phyloP scores from a whole-genome alignment of 2,329 filamentous ascomycete species.

The Pleomassaria siparia region DNA sequence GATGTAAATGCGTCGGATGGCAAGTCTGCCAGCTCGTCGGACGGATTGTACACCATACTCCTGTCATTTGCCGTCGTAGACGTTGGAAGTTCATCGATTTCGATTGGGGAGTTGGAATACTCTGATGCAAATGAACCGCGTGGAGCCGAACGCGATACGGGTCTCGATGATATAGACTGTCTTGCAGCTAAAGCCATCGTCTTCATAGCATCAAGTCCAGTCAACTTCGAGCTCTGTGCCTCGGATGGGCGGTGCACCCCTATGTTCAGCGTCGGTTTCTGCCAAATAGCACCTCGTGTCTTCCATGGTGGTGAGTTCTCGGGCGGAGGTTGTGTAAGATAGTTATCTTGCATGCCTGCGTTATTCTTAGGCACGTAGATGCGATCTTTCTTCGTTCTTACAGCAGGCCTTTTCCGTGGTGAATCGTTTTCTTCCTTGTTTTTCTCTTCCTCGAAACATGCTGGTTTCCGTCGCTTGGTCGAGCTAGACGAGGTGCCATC shows the following conservation, averaged over 20 bases:
- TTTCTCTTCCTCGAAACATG: slow-evolving; percentile 10
- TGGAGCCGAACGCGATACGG: slow-evolving; percentile 13
- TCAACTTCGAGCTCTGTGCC: slow-evolving; percentile 10
- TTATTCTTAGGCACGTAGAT: slow-evolving; percentile 47
- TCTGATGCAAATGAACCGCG: slow-evolving; percentile 10
- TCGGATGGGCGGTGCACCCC: slow-evolving; percentile 27
- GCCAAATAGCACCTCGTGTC: slow-evolving; percentile 52
- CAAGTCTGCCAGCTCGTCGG: slow-evolving; percentile 54
- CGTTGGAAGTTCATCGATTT: slow-evolving; percentile 16
- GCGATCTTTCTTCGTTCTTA: slow-evolving; percentile 43
- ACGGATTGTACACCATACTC: slow-evolving; percentile 34
- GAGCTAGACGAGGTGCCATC: slow-evolving; percentile 11
- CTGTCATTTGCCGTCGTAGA: slow-evolving; percentile 6
- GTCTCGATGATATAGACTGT: slow-evolving; percentile 28
- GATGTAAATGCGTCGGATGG: slow-evolving; percentile 70
- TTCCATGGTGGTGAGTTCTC: slow-evolving; percentile 46
- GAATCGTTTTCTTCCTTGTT: slow-evolving; percentile 16
- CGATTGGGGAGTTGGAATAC: slow-evolving; percentile 13
- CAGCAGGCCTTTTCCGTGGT: slow-evolving; percentile 24
- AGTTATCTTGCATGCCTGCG: slow-evolving; percentile 45
- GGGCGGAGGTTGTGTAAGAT: slow-evolving; percentile 48
- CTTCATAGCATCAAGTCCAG: slow-evolving; percentile 22
- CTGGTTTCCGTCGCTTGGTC: slow-evolving; percentile 13
- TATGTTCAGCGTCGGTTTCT: slow-evolving; percentile 39
- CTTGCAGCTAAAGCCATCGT: slow-evolving; percentile 27